A percentile compares a stretch with the other conserved stretches of the same genome.
These are phyloP conservation scores for Phytophthora idaei DNA, from an alignment of 352 stramenopile species.

Conservation along the genomic window DNA sequence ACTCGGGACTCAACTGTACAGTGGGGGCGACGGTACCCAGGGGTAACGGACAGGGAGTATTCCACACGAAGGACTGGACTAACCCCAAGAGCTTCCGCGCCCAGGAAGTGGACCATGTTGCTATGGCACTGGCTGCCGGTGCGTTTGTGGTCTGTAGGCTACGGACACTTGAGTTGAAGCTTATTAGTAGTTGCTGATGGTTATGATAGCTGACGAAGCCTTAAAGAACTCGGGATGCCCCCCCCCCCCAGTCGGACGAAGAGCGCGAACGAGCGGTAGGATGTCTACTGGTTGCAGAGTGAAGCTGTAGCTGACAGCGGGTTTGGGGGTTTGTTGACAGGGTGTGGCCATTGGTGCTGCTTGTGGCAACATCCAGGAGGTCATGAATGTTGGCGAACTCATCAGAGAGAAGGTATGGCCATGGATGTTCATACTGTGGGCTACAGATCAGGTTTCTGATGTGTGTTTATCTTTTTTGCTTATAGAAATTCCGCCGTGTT, in stretches of 20 bases:
- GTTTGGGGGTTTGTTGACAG: slow-evolving; percentile 23
- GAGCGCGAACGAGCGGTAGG: slow-evolving; percentile 66
- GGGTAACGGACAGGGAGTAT: slow-evolving; percentile 45
- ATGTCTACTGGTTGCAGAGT: not conserved
- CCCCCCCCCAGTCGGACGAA: slow-evolving; percentile 60
- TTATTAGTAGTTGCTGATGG: not conserved
- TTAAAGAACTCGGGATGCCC: slow-evolving; percentile 80
- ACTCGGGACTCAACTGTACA: slow-evolving; percentile 58
- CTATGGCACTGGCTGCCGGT: slow-evolving; percentile 78
- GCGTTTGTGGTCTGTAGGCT: not conserved
- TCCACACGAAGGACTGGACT: slow-evolving; percentile 62
- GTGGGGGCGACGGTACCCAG: slow-evolving; percentile 73
- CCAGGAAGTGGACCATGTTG: slow-evolving; percentile 82
- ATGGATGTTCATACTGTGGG: no score
- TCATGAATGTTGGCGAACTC: slow-evolving; percentile 75
- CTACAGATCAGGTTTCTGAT: no score
- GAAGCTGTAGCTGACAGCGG: not conserved
- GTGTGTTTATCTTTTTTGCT: not conserved
- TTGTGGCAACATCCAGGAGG: slow-evolving; percentile 88
- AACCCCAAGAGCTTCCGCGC: slow-evolving; percentile 67
- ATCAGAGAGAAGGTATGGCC: slow-evolving; percentile 63
- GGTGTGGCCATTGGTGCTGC: slow-evolving; percentile 85
- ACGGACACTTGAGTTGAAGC: not conserved
- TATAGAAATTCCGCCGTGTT: slow-evolving; percentile 85
- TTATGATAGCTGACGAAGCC: slow-evolving; percentile 66